Conservation (phyloP, 192 early-diverging fungal genomes). For the Podila horticola region DNA sequence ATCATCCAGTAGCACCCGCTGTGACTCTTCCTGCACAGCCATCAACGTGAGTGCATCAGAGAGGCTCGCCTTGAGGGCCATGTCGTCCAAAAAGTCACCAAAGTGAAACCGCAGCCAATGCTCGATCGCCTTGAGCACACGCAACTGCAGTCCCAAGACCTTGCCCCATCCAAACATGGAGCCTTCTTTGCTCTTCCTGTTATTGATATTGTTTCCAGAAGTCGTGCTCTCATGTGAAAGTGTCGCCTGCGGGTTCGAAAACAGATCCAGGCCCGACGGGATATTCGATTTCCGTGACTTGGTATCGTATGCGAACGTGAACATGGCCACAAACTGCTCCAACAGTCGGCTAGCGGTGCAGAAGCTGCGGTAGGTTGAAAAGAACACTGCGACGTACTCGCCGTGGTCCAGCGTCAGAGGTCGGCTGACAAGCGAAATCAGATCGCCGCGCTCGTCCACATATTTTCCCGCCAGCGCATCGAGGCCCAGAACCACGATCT, state of each 20-base stretch:
- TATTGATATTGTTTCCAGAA: not conserved
- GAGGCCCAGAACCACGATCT: conserved; percentile 69
- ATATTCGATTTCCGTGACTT: conserved; percentile 4
- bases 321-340: conserved; percentile 52
- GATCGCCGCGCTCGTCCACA: conserved; percentile 58
- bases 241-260: conserved; percentile 37
- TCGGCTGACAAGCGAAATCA: conserved; percentile 23
- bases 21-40: conserved; percentile 8
- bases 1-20: conserved; percentile 12
- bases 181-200: conserved; percentile 4
- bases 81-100: conserved; percentile 72
- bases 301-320: conserved; percentile 42
- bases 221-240: conserved; percentile 9
- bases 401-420: conserved; percentile 50
- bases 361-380: conserved; percentile 75
- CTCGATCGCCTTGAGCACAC: conserved; percentile 63
- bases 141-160: conserved; percentile 48
- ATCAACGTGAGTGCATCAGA: conserved; percentile 10
- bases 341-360: conserved; percentile 54
- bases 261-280: conserved; percentile 47
- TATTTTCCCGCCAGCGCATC: conserved; percentile 51
- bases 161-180: conserved; percentile 41
- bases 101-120: conserved; percentile 71
- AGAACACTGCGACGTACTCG: conserved; percentile 62
- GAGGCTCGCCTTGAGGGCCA: conserved; percentile 57